Base-by-base conservation (phyloP, 2,329 filamentous ascomycete genomes). In the Cercospora zeina region DNA sequence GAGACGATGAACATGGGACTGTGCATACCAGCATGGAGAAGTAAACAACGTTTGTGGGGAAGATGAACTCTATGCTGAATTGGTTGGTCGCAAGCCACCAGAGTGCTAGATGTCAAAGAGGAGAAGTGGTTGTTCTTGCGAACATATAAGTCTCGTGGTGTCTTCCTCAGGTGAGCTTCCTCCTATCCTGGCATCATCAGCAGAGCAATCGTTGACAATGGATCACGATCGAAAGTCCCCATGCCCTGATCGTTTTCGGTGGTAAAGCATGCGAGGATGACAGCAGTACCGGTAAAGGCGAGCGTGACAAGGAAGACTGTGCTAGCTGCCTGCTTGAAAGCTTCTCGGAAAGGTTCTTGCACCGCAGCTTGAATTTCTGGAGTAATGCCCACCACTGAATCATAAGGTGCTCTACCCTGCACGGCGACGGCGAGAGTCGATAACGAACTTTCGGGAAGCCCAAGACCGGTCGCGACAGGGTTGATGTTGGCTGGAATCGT, bases 181-280 rank as follows among this genome's bases (percentile, higher is more conserved):
- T 49, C 19, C 45, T n/a, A 7, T 30, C 19, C 14, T 49, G n/a
- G n/a, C n/a, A n/a, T n/a, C n/a, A n/a, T n/a, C n/a, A n/a, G n/a
- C n/a, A n/a, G n/a, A n/a, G n/a, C n/a, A n/a, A n/a, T n/a, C n/a
- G n/a, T 4, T 49, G 21, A 24, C 14, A 11, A 24, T 49, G 14
- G 24, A 49, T 49, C 4, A 4, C 21, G 45, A 49, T 13, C 11
- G 27, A 13, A 49, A 49, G 45, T 49, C n/a, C 10, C 10, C 64
- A 31, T 39, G 62, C 64, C 13, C 30, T 1, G 64, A 54, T 70
- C 67, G 16, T 70, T 70, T 14, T 69, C 59, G 5, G 67, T 69
- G 6, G 67, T 70, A 53, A 70, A 70, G 39, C 63, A 68, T 2
- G 67, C 65, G n/a, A 69, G 39, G 31, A 70, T 66, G 37, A 70